These are phyloP conservation scores for Magnusiomyces tetraspermus DNA, from an alignment of 1,139 yeast genomes.

Conservation along the genomic window DNA sequence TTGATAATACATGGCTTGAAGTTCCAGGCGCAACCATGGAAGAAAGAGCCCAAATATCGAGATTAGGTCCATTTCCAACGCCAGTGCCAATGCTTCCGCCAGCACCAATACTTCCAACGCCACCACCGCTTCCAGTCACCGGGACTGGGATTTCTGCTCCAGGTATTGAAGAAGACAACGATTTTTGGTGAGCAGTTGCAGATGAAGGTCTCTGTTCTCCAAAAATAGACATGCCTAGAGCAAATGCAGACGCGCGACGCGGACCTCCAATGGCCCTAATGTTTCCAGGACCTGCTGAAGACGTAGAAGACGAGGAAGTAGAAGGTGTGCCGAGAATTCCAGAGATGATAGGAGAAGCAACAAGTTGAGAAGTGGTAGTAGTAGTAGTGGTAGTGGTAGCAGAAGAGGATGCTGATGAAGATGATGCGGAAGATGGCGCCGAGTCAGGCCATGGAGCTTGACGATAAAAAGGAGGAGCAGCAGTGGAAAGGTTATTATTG, in stretches of 20 bases:
- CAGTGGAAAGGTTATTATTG: not conserved
- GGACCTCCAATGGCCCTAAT: too few relatives aligned
- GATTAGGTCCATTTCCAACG: not conserved
- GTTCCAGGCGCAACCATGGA: not conserved
- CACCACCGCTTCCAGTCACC: too few relatives aligned
- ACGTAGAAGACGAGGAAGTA: not conserved
- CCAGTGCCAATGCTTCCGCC: too few relatives aligned
- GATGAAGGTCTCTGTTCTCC: not conserved
- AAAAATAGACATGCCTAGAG: not conserved
- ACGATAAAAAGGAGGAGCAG: not conserved
- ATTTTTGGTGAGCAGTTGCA: not conserved
- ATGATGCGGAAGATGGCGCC: not conserved
- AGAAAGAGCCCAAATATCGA: not conserved
- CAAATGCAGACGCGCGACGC: not conserved
- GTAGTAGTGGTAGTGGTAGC: not conserved
- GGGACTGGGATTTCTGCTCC: not conserved
- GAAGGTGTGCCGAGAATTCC: not conserved
- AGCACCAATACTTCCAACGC: too few relatives aligned
- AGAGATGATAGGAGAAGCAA: too few relatives aligned
- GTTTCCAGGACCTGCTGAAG: too few relatives aligned
- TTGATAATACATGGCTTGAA: not conserved
- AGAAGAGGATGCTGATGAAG: not conserved
- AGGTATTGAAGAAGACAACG: not conserved
- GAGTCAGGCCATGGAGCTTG: not conserved
- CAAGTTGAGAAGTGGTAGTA: too few relatives aligned